Percentiles rank a stretch among this genome's conserved stretches.
phyloP scores from a whole-genome alignment of 331 rosid genomes.

The Acacia concinna region DNA sequence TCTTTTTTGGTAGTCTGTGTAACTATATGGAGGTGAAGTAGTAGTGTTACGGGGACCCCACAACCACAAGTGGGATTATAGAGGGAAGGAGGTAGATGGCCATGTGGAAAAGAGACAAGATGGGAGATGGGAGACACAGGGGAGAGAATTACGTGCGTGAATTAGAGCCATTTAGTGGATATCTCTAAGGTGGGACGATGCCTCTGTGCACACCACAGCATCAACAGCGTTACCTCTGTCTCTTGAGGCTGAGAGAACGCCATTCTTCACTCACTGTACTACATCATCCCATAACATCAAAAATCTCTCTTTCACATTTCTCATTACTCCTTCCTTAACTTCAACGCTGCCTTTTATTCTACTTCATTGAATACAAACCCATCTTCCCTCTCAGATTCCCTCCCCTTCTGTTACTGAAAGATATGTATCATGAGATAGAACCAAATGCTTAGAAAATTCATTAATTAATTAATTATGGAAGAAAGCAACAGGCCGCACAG shows the following conservation, averaged over 20 bases:
- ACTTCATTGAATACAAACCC: conserved; percentile 32
- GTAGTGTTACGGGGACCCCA: conserved; percentile 38
- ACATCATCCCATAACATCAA: background rate
- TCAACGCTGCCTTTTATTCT: conserved; percentile 26
- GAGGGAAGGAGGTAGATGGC: conserved; percentile 50
- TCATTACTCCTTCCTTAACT: background rate
- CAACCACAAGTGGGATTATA: conserved; percentile 35
- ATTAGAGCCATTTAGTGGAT: conserved; percentile 57
- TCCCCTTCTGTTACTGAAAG: conserved; percentile 44
- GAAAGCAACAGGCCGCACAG: conserved; percentile 2
- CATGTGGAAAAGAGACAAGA: conserved; percentile 78
- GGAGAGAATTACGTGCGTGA: conserved; percentile 56
- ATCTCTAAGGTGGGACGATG: conserved; percentile 5
- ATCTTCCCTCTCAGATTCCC: conserved; percentile 49
- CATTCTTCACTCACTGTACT: background rate
- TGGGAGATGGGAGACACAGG: conserved; percentile 72
- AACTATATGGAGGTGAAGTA: conserved; percentile 27
- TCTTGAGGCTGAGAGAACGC: conserved; percentile 23
- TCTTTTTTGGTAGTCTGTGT: background rate
- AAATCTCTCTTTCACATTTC: conserved; percentile 7
- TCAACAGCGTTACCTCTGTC: conserved; percentile 38
- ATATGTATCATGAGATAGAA: conserved; percentile 42
- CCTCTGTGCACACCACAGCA: conserved; percentile 25
- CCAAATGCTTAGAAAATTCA: conserved; percentile 33
- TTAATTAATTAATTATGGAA: background rate